phyloP scores from a whole-genome alignment of 306 rosid genomes.

The Ormosia semicastrata region DNA sequence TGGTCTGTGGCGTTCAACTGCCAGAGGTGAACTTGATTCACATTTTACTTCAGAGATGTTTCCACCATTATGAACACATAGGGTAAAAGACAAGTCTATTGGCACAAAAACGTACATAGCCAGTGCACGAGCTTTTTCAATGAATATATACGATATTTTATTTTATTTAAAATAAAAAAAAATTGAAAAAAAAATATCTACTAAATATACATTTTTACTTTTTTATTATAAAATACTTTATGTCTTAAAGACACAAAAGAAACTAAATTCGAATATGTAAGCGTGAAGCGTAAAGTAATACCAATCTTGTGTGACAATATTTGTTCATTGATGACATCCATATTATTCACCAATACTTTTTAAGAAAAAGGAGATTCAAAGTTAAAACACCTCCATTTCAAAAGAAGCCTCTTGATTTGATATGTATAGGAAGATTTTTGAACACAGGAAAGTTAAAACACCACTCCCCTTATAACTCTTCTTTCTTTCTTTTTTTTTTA shows the following conservation, averaged over 20 bases:
- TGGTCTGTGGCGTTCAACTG: too few species aligned
- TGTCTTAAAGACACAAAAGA: neutral
- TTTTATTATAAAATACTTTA: neutral
- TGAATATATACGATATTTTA: neutral
- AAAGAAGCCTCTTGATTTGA: neutral
- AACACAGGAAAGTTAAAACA: neutral
- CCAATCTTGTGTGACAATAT: slow-evolving; percentile 24
- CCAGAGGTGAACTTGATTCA: too few species aligned
- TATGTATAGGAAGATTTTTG: neutral
- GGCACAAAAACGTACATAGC: neutral
- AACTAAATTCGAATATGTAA: slow-evolving; percentile 13
- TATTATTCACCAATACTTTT: neutral
- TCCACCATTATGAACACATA: too few species aligned
- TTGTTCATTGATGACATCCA: neutral
- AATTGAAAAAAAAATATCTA: neutral
- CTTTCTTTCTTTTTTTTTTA: too few species aligned
- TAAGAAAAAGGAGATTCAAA: neutral
- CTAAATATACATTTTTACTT: neutral
- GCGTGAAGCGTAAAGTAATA: slow-evolving; percentile 20
- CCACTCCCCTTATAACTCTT: too few species aligned
- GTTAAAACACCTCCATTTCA: neutral
- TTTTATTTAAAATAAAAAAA: neutral
- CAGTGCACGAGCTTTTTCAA: neutral
- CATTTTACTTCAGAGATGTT: too few species aligned
- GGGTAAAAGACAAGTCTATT: neutral